Evolutionary conservation across 495 filamentous ascomycete species (phyloP).

Genomic region (Lasiosphaeria hispida): DNA sequence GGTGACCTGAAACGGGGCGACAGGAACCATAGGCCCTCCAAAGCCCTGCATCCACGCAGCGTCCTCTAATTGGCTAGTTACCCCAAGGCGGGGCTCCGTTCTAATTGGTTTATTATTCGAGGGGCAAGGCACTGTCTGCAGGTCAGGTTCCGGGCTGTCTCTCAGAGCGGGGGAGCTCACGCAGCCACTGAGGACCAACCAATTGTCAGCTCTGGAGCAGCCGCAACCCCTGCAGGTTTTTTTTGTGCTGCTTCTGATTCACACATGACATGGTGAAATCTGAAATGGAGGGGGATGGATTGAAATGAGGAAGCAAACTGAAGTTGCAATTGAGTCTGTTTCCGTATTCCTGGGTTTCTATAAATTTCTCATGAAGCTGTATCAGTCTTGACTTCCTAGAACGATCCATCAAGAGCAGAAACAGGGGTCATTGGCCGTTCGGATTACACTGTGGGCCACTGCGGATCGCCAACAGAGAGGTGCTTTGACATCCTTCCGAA

Average conservation of each 20-base stretch:
- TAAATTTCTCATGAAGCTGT: no score
- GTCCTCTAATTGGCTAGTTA: no score
- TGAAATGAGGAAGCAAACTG: not conserved
- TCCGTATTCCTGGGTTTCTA: no score
- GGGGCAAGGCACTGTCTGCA: not conserved
- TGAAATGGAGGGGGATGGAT: not conserved
- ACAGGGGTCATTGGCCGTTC: not conserved
- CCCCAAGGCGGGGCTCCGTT: no score
- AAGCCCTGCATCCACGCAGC: no score
- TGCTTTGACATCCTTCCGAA: not conserved
- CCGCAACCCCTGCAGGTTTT: not conserved
- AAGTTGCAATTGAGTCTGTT: not conserved
- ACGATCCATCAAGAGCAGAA: not conserved
- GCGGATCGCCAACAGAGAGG: not conserved
- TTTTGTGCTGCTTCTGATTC: constrained; percentile 1
- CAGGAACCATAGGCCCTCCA: no score
- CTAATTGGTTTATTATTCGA: no score
- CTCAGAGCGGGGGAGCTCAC: not conserved
- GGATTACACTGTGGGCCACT: not conserved
- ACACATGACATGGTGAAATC: constrained; percentile 10
- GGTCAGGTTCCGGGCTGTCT: not conserved
- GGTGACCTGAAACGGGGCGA: no score
- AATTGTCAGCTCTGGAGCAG: constrained; percentile 6
- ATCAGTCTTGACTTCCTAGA: not conserved
- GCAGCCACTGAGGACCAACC: not conserved